Evolutionary conservation across 805 yeast species (phyloP).

Genomic region (Ogataea trehaloabstinens): DNA sequence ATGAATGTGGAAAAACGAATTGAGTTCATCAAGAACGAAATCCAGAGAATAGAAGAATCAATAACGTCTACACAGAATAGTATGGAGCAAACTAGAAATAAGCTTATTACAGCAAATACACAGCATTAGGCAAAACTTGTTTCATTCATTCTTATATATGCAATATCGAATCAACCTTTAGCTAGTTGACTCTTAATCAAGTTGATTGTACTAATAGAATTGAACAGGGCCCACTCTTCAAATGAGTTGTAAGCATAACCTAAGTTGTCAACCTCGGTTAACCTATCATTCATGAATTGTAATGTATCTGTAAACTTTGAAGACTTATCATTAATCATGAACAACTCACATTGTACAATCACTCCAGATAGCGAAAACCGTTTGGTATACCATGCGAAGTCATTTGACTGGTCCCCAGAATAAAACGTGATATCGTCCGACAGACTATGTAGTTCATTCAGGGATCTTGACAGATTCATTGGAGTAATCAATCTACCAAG

Average conservation of each 20-base stretch:
- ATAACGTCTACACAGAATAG: conserved; percentile 54
- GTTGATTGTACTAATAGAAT: conserved; percentile 60
- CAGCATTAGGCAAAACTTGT: no score
- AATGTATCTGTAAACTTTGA: conserved; percentile 53
- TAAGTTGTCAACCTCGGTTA: conserved; percentile 48
- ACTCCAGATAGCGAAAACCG: conserved; percentile 67
- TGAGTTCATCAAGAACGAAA: conserved; percentile 81
- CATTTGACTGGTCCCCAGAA: conserved; percentile 77
- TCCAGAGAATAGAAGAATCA: conserved; percentile 70
- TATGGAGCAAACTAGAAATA: conserved; percentile 59
- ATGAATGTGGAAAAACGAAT: conserved; percentile 83
- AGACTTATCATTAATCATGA: conserved; percentile 75
- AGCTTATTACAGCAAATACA: conserved; percentile 25
- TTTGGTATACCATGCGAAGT: conserved; percentile 92
- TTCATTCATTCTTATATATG: no score
- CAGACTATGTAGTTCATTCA: conserved; percentile 68
- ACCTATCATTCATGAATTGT: conserved; percentile 59
- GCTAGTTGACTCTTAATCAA: conserved; percentile 67
- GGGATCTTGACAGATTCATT: conserved; percentile 50
- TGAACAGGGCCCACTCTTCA: conserved; percentile 78
- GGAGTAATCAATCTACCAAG: conserved; percentile 67
- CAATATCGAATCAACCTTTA: conserved; percentile 55
- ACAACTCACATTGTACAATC: conserved; percentile 74
- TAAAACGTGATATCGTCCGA: conserved; percentile 81
- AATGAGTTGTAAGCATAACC: conserved; percentile 62